Evolutionary conservation across 2,329 filamentous ascomycete species (phyloP).

Genomic region (Aschersonia sp.): DNA sequence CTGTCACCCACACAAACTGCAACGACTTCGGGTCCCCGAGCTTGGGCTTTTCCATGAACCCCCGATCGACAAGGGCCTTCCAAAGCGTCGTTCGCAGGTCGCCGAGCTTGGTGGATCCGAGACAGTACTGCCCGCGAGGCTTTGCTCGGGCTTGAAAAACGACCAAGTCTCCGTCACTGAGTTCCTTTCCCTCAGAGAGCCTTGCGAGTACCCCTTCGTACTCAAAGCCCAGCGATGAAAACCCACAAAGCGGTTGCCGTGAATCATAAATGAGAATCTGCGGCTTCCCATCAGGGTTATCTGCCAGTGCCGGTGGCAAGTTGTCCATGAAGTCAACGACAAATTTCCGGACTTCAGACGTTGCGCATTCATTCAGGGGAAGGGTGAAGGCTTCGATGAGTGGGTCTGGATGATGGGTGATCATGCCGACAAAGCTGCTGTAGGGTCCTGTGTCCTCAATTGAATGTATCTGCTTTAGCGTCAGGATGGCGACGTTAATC

Average conservation of each 20-base stretch:
- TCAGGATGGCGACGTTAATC: not conserved
- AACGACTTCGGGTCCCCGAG: constrained; percentile 27
- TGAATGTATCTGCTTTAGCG: constrained; percentile 38
- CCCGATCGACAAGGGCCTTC: constrained; percentile 49
- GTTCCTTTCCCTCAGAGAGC: constrained; percentile 23
- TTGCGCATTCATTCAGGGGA: constrained; percentile 34
- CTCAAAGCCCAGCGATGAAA: constrained; percentile 54
- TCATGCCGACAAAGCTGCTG: constrained; percentile 59
- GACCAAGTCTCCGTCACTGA: constrained; percentile 55
- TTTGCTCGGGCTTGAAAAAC: constrained; percentile 65
- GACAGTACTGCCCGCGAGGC: constrained; percentile 35
- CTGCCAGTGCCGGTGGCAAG: constrained; percentile 42
- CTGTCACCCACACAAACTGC: constrained; percentile 70
- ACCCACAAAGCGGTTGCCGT: constrained; percentile 57
- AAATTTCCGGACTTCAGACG: constrained; percentile 43
- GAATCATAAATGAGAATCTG: constrained; percentile 65
- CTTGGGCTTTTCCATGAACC: constrained; percentile 31
- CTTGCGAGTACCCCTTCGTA: constrained; percentile 43
- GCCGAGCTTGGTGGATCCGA: constrained; percentile 56
- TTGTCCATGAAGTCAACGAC: constrained; percentile 55
- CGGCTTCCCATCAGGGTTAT: constrained; percentile 64
- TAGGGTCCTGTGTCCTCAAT: constrained; percentile 41
- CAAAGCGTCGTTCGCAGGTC: constrained; percentile 58
- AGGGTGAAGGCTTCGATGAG: constrained; percentile 64
- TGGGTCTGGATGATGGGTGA: constrained; percentile 53